Conservation (phyloP, 1,284 basidiomycete species). For the Fomitopsis schrenkii region DNA sequence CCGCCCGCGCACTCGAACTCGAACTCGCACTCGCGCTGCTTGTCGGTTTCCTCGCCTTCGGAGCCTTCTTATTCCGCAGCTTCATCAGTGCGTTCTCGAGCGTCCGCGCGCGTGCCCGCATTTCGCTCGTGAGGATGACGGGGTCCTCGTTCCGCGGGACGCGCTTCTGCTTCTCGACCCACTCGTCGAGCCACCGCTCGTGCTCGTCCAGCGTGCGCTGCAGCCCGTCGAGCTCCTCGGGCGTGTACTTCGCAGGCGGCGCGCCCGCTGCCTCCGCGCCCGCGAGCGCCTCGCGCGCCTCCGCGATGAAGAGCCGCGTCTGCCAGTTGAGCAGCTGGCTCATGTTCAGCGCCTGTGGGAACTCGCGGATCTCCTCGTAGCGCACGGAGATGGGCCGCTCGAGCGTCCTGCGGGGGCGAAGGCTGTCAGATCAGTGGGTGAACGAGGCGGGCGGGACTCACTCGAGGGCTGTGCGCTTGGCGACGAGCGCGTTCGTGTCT, state of each 20-base stretch:
- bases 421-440: background rate
- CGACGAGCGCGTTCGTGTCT: conserved; percentile 66
- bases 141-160: conserved; percentile 77
- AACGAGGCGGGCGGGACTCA: conserved; percentile 36
- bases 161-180: conserved; percentile 76
- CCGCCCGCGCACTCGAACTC: conserved; percentile 5
- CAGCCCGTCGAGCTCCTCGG: conserved; percentile 75
- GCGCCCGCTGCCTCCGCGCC: conserved; percentile 46
- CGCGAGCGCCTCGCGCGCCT: conserved; percentile 73
- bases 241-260: conserved; percentile 73
- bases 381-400: conserved; percentile 84
- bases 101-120: conserved; percentile 76
- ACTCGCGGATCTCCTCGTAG: conserved; percentile 81
- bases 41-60: conserved; percentile 44
- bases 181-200: conserved; percentile 75
- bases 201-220: conserved; percentile 74
- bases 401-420: conserved; percentile 49
- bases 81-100: conserved; percentile 73
- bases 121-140: conserved; percentile 75
- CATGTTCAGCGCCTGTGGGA: conserved; percentile 69
- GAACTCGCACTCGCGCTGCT: conserved; percentile 24
- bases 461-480: conserved; percentile 79
- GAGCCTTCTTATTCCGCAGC: conserved; percentile 61
- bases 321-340: conserved; percentile 81
- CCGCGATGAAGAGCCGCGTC: conserved; percentile 75